Percentiles rank a stretch among this genome's conserved stretches.
Conservation (phyloP, 116 monocot genomes). For the Zostera marina region DNA sequence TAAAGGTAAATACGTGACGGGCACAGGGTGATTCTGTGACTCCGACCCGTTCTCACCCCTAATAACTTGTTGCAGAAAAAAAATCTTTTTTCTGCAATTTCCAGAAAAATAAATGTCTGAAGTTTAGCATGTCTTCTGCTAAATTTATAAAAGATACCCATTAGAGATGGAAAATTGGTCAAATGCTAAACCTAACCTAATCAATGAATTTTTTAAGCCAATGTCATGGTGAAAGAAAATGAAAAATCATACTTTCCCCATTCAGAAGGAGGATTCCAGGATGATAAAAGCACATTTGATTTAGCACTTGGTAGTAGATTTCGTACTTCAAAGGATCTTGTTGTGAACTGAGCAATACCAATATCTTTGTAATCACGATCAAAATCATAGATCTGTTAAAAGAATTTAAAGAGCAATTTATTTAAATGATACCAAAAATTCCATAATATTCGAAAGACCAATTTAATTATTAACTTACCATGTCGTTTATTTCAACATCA, state of each 20-base stretch:
- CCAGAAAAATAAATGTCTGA: neutral
- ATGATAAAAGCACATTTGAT: conserved; percentile 80
- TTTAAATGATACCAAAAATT: neutral
- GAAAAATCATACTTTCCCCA: conserved; percentile 70
- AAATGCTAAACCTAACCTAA: neutral
- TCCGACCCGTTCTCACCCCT: no score
- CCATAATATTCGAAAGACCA: neutral
- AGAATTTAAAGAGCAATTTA: conserved; percentile 1
- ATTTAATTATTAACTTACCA: conserved; percentile 45
- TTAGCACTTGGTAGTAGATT: conserved; percentile 87
- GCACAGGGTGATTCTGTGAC: no score
- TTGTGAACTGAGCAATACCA: conserved; percentile 76
- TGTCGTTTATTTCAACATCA: conserved; percentile 96
- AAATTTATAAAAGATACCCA: no score
- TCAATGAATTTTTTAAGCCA: neutral
- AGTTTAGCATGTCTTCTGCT: neutral
- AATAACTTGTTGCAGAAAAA: neutral
- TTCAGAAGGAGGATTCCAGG: conserved; percentile 93
- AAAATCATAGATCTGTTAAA: conserved; percentile 78
- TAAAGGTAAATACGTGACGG: no score
- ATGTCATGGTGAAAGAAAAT: neutral
- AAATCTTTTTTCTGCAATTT: neutral
- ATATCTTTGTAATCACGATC: conserved; percentile 99
- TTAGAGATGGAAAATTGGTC: neutral
- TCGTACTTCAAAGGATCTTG: conserved; percentile 69